phyloP scores from a whole-genome alignment of 1,284 basidiomycete genomes.

The Wolfiporia cocos region DNA sequence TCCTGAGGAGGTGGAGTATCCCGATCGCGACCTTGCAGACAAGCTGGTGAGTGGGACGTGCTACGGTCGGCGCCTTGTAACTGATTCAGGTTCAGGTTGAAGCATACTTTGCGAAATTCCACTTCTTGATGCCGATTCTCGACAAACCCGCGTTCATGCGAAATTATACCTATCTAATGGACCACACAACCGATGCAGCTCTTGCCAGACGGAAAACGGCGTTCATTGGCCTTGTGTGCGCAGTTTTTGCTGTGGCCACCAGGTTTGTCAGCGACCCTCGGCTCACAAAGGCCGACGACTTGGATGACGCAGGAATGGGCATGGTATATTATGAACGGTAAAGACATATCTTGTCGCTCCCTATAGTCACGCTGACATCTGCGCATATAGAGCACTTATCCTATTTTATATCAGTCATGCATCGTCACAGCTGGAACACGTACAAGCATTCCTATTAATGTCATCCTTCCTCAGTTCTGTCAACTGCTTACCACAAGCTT shows the following conservation, averaged over 20 bases:
- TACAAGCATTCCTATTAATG: slow-evolving; percentile 83
- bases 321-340: slow-evolving; percentile 85
- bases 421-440: slow-evolving; percentile 76
- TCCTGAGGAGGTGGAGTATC: slow-evolving; percentile 84
- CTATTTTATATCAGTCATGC: slow-evolving; percentile 85
- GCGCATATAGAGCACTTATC: slow-evolving; percentile 74
- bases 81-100: slow-evolving; percentile 49
- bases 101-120: slow-evolving; percentile 78
- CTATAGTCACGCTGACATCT: slow-evolving; percentile 11
- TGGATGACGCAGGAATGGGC: slow-evolving; percentile 75
- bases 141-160: slow-evolving; percentile 77
- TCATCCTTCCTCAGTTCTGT: slow-evolving; percentile 86
- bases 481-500: slow-evolving; percentile 87
- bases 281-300: slow-evolving; percentile 47
- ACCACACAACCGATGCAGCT: slow-evolving; percentile 46
- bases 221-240: slow-evolving; percentile 76
- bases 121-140: slow-evolving; percentile 80
- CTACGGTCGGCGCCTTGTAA: background rate
- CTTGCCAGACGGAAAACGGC: slow-evolving; percentile 54
- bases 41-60: slow-evolving; percentile 52
- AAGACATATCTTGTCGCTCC: slow-evolving; percentile 12
- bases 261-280: slow-evolving; percentile 71
- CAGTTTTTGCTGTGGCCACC: slow-evolving; percentile 80
- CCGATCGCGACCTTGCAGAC: slow-evolving; percentile 75
- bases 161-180: slow-evolving; percentile 71